Base-by-base conservation (phyloP, 2,329 filamentous ascomycete species). In the Nakataea oryzae region DNA sequence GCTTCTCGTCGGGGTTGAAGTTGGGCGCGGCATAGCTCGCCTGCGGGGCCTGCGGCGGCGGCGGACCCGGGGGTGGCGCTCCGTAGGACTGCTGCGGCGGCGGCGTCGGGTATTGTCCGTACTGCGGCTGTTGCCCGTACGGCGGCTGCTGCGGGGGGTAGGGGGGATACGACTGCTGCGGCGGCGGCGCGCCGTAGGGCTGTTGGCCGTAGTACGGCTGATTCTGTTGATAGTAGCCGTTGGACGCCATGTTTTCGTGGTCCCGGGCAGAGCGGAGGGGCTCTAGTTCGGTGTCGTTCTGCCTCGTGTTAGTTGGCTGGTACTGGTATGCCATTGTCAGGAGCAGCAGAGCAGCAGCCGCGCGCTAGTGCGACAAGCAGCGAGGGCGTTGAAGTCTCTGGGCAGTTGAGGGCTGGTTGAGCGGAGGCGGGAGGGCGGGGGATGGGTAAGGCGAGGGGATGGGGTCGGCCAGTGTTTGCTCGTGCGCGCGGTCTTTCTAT, bases 1-100 rank as follows among this genome's bases (percentile, higher is more conserved):
- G 76, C 70, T 84, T 84, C 65, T 81, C 79, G 34, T 66, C 66
- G 61, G 73, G 73, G 55, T 74, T 71, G 34, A 71, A 67, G 28
- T 65, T 63, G 41, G 41, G 41, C 41, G 41, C 41, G 41, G 41
- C 41, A 50, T 50, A 50, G 21, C 41, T 50, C 41, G 62, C 62
- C 2, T 30, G 47, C 5, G 50, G 55, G 17, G 55, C 24, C 24
- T 30, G 32, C 21, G 58, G 58, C 28, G 58, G 58, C 58, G 58
- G 58, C 34, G 58, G 58, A 13, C 32, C 32, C n/a, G 54, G 54
- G 12, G 54, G 54, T 1, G 54, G 54, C 3, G 24, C 24, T 56
- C 54, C 54, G 13, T 56, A 29, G 0, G 54, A 24, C 27, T 56
- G 54, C 26, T 54, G 34, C 21, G 55, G 54, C 24, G 50, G 41